phyloP scores from a whole-genome alignment of 257 asterid species.

The Solanum chmielewskii region DNA sequence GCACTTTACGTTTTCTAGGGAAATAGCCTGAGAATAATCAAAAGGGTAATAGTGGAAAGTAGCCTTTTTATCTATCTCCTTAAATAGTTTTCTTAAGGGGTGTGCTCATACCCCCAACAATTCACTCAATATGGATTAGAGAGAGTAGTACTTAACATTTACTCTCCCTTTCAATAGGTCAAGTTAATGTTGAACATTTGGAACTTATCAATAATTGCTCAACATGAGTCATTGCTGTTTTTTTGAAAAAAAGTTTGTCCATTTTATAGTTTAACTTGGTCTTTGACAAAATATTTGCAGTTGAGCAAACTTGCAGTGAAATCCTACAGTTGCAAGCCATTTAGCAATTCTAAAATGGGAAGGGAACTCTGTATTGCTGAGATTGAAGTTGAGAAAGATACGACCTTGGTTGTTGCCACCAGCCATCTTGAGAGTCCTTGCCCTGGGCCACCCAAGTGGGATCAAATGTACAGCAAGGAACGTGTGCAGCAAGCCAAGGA shows the following conservation, averaged over 20 bases:
- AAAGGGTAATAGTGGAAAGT: no score
- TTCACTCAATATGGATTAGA: no score
- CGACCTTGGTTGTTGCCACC: slow-evolving; percentile 58
- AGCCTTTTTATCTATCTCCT: no score
- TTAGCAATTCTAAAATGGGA: slow-evolving; percentile 69
- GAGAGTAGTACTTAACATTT: neutral
- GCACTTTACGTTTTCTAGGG: neutral
- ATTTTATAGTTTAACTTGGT: neutral
- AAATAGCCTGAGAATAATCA: no score
- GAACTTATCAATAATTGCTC: neutral
- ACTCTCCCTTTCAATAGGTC: neutral
- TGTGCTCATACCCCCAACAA: no score
- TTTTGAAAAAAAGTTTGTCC: neutral
- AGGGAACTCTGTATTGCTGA: slow-evolving; percentile 67
- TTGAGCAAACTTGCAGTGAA: slow-evolving; percentile 61
- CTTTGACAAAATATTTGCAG: slow-evolving; percentile 26
- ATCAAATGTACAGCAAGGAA: slow-evolving; percentile 90
- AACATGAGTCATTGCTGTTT: neutral
- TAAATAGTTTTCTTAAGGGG: no score
- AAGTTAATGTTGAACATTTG: neutral
- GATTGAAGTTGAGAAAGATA: slow-evolving; percentile 34
- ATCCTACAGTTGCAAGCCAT: slow-evolving; percentile 53
- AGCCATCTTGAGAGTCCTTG: slow-evolving; percentile 94
- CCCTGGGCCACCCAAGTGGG: slow-evolving; percentile 89
- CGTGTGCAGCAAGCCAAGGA: slow-evolving; percentile 81